Percentiles rank a stretch among this genome's conserved stretches.
Evolutionary conservation across 1,139 yeast species (phyloP).

Genomic region (Blastobotrys niveus): DNA sequence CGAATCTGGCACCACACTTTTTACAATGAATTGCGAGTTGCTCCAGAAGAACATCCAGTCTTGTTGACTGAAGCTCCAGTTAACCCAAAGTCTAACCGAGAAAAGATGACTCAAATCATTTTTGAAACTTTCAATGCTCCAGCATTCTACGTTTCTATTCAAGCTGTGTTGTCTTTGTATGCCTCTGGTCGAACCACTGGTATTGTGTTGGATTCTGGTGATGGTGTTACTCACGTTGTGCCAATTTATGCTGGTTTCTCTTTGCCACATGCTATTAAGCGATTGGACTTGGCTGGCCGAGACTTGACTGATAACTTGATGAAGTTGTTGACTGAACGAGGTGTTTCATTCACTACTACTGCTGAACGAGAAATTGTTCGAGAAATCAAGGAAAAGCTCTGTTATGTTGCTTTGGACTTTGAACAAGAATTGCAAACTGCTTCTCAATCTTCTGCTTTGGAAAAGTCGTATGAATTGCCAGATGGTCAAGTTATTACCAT

Average conservation of each 20-base stretch:
- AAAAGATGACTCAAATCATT: constrained; percentile 98
- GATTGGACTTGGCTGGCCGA: constrained; percentile 99
- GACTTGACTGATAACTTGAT: constrained; percentile 97
- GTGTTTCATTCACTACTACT: constrained; percentile 96
- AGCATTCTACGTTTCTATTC: constrained; percentile 97
- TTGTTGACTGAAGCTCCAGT: constrained; percentile 98
- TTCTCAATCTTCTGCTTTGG: constrained; percentile 95
- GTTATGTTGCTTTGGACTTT: constrained; percentile 94
- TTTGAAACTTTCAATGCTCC: constrained; percentile 99
- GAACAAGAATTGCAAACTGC: constrained; percentile 99
- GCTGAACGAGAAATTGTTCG: constrained; percentile 99
- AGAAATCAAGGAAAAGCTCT: constrained; percentile 98
- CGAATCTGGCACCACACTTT: constrained; percentile 99
- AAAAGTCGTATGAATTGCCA: constrained; percentile 98
- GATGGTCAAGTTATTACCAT: constrained; percentile 99
- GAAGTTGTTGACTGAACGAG: constrained; percentile 98
- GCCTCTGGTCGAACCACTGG: constrained; percentile 99
- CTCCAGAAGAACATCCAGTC: constrained; percentile 99
- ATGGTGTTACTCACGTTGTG: constrained; percentile 99
- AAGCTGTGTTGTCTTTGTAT: constrained; percentile 96
- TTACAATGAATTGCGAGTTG: constrained; percentile 96
- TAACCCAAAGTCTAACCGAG: constrained; percentile 99
- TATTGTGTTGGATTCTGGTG: constrained; percentile 99
- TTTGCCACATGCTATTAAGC: constrained; percentile 96
- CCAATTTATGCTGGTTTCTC: constrained; percentile 99